Percentiles rank a stretch among this genome's conserved stretches.
Conservation (phyloP, 495 filamentous ascomycete species). For the Lophiotrema nucula region DNA sequence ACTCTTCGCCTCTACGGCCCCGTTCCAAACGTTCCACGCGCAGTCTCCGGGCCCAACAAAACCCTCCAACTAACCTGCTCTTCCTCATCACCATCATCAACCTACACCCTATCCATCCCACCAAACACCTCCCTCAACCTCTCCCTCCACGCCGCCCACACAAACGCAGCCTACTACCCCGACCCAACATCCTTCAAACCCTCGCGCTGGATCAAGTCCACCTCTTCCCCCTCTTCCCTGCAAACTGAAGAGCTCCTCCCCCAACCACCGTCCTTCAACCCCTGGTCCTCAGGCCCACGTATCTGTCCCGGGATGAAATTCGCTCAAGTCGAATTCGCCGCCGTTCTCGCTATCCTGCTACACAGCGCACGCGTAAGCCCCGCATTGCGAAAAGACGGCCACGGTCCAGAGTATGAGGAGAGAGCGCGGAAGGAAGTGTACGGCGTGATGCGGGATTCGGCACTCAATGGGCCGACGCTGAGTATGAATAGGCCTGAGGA, state of each 20-base stretch:
- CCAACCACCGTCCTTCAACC: slow-evolving; percentile 2
- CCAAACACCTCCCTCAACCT: slow-evolving; percentile 38
- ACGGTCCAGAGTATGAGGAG: neutral
- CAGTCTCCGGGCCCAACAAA: slow-evolving; percentile 33
- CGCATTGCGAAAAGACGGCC: neutral
- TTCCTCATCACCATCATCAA: slow-evolving; percentile 14
- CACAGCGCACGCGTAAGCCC: neutral
- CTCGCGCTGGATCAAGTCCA: slow-evolving; percentile 28
- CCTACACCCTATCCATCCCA: slow-evolving; percentile 39
- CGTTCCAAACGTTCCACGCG: slow-evolving; percentile 43
- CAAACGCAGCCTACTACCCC: slow-evolving; percentile 49
- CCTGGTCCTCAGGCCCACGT: slow-evolving; percentile 26
- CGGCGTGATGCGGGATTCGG: slow-evolving; percentile 3
- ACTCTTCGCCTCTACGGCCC: slow-evolving; percentile 32
- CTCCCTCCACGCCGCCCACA: slow-evolving; percentile 43
- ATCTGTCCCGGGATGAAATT: slow-evolving; percentile 32
- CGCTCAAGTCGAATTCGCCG: slow-evolving; percentile 29
- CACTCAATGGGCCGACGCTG: slow-evolving; percentile 1
- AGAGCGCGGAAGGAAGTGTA: neutral
- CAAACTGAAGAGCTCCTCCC: slow-evolving; percentile 9
- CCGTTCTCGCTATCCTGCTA: slow-evolving; percentile 13
- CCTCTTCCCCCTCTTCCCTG: neutral
- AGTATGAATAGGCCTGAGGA: slow-evolving; percentile 10
- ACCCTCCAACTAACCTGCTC: slow-evolving; percentile 29
- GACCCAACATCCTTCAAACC: slow-evolving; percentile 41